phyloP scores from a whole-genome alignment of 805 yeast species.

The Sugiyamaella qingdaonensis region DNA sequence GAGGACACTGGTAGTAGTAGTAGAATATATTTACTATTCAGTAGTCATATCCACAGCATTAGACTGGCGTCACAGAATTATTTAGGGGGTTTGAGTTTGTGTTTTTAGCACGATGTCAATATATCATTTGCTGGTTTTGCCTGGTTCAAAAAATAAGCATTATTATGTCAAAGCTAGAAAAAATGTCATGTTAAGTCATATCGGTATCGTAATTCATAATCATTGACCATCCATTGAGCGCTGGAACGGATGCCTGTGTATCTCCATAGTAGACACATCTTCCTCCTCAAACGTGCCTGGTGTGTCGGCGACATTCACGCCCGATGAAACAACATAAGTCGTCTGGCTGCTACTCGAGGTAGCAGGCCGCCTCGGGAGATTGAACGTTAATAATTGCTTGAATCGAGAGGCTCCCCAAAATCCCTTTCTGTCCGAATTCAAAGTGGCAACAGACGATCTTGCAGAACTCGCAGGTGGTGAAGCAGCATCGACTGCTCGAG shows the following conservation, averaged over 20 bases:
- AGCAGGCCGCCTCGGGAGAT: slow-evolving; percentile 10
- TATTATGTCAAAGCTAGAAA: neutral
- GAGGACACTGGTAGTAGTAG: no score
- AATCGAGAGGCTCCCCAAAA: neutral
- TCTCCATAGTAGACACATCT: neutral
- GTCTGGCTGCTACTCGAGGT: slow-evolving; percentile 17
- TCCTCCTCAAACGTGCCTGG: neutral
- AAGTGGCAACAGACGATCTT: neutral
- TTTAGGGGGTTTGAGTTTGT: no score
- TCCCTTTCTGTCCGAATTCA: neutral
- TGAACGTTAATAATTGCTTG: neutral
- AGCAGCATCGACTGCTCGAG: neutral
- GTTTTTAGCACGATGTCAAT: no score
- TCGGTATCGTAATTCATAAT: no score
- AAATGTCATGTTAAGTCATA: neutral
- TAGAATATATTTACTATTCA: no score
- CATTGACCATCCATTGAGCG: no score
- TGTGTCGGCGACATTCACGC: neutral
- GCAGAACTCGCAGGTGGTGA: neutral
- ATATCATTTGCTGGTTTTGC: no score
- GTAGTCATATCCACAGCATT: no score
- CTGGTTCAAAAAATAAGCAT: no score
- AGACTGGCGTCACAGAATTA: no score
- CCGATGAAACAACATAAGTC: slow-evolving; percentile 10
- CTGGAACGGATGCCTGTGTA: slow-evolving; percentile 6